Evolutionary conservation across 2,329 filamentous ascomycete genomes (phyloP).

Genomic region (Ilyonectria sp.): DNA sequence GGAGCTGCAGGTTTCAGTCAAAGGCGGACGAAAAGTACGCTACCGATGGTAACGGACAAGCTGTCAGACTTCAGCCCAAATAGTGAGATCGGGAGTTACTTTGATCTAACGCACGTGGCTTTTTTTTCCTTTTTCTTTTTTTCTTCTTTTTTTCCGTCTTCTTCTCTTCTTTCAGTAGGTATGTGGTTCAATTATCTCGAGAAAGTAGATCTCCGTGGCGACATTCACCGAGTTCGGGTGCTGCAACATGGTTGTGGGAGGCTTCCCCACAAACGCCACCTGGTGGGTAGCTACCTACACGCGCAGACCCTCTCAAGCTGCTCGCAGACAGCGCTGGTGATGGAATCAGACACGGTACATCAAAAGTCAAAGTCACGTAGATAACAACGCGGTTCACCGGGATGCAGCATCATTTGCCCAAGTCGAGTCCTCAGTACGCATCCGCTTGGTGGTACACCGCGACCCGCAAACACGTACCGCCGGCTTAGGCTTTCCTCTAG

Average conservation of each 20-base stretch:
- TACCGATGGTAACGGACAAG: no score
- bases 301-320: slow-evolving; percentile 1
- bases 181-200: background rate
- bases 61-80: no score
- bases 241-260: background rate
- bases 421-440: background rate
- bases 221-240: background rate
- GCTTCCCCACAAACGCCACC: background rate
- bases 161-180: background rate
- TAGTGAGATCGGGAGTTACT: no score
- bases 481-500: slow-evolving; percentile 11
- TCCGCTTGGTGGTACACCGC: background rate
- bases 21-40: background rate
- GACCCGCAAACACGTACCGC: slow-evolving; percentile 7
- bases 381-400: background rate
- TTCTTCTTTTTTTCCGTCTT: no score
- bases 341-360: background rate
- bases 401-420: background rate
- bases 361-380: background rate
- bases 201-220: background rate
- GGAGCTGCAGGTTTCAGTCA: background rate
- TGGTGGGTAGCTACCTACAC: background rate
- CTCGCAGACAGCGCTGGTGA: background rate
- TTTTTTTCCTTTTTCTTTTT: no score
- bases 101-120: no score